Conservation (phyloP, 352 stramenopile genomes). For the Pythium sp. region DNA sequence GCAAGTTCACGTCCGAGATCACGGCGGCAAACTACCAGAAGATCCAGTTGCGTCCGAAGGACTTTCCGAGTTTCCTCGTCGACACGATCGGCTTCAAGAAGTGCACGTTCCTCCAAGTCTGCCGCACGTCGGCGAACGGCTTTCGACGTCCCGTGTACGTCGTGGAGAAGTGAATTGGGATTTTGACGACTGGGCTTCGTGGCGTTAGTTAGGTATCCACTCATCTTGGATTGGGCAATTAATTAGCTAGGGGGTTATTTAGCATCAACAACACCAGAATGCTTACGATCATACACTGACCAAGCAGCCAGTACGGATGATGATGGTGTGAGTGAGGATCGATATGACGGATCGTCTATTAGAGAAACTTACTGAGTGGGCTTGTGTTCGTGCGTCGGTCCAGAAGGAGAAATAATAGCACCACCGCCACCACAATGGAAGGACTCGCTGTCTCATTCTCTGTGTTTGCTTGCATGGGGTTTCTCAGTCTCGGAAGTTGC, state of each 20-base stretch:
- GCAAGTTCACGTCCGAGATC: slow-evolving; percentile 79
- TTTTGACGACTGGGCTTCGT: neutral
- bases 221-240: neutral
- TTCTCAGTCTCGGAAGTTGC: slow-evolving; percentile 30
- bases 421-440: neutral
- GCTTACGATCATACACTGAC: neutral
- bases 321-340: neutral
- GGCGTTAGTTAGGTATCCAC: neutral
- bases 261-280: neutral
- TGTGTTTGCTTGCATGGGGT: neutral
- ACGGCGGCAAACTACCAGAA: slow-evolving; percentile 67
- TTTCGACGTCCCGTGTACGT: slow-evolving; percentile 78
- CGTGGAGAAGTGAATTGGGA: slow-evolving; percentile 42
- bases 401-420: neutral
- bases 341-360: neutral
- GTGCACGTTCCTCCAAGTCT: slow-evolving; percentile 73
- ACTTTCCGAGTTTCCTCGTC: slow-evolving; percentile 60
- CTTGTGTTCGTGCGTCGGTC: neutral
- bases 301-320: neutral
- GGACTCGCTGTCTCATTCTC: neutral
- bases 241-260: neutral
- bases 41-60: slow-evolving; percentile 71
- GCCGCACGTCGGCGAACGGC: slow-evolving; percentile 70
- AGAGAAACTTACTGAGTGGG: neutral
- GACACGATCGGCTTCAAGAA: slow-evolving; percentile 60